phyloP scores from a whole-genome alignment of 495 filamentous ascomycete species.

The Haplographium delicatum region DNA sequence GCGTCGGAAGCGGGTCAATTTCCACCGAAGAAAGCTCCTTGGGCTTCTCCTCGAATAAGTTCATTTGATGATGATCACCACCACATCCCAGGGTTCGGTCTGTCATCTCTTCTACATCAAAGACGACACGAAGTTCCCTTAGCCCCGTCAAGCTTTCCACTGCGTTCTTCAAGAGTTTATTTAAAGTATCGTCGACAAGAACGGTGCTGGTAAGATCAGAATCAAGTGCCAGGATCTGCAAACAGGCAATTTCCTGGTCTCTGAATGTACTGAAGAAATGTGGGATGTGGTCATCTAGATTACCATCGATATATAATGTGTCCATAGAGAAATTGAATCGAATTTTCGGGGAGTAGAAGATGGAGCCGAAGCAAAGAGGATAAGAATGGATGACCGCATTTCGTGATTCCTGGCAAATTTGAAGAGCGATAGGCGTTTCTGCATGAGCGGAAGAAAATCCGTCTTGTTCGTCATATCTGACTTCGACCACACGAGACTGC shows the following conservation, averaged over 20 bases:
- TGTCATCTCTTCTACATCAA: background rate
- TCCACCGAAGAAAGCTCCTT: background rate
- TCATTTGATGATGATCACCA: background rate
- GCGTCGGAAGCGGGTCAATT: background rate
- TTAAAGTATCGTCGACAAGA: background rate
- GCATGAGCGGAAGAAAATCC: background rate
- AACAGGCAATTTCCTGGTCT: background rate
- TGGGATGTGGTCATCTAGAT: background rate
- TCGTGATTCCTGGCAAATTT: slow-evolving; percentile 6
- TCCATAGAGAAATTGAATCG: slow-evolving; percentile 11
- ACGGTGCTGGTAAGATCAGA: background rate
- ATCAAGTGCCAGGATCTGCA: slow-evolving; percentile 4
- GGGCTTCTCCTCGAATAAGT: background rate
- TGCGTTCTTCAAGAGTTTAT: background rate
- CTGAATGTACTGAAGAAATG: background rate
- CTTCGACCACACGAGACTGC: background rate
- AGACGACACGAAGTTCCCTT: background rate
- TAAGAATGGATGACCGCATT: background rate
- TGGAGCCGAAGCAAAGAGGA: slow-evolving; percentile 6
- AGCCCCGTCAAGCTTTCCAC: background rate
- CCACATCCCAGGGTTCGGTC: background rate
- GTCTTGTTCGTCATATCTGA: background rate
- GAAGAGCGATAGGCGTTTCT: background rate
- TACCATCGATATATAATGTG: background rate
- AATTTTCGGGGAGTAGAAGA: background rate